phyloP scores from a whole-genome alignment of 176 grass and related monocot genomes.

The Rhynchospora tenuis region DNA sequence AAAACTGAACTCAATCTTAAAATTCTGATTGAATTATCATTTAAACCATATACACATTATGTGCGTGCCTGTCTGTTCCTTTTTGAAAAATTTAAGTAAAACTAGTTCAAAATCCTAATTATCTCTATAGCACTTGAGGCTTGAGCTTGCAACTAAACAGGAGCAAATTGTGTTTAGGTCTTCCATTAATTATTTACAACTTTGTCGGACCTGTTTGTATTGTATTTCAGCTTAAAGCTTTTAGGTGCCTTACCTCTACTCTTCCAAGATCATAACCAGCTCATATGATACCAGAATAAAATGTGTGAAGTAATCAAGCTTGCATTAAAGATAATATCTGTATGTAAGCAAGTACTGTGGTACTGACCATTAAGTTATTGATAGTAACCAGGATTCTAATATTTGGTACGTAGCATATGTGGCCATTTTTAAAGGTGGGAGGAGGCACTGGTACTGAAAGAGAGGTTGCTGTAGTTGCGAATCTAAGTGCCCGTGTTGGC shows the following conservation, averaged over 20 bases:
- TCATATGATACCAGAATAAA: neutral
- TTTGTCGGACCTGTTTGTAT: neutral
- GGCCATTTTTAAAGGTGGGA: constrained; percentile 55
- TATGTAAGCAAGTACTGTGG: neutral
- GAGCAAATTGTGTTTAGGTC: neutral
- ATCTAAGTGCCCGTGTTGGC: constrained; percentile 74
- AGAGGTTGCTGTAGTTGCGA: constrained; percentile 62
- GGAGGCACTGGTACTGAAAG: constrained; percentile 34
- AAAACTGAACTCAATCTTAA: neutral
- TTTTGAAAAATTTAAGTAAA: neutral
- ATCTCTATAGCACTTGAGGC: neutral
- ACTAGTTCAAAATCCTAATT: neutral
- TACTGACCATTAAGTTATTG: neutral
- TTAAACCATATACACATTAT: neutral
- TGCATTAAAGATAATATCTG: neutral
- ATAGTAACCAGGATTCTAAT: neutral
- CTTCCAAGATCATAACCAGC: neutral
- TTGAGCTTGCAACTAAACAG: neutral
- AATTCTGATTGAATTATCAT: neutral
- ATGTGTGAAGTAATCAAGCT: neutral
- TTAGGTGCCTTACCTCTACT: neutral
- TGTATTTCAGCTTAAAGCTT: neutral
- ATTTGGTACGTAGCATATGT: constrained; percentile 50
- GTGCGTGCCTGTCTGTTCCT: neutral
- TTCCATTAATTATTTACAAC: neutral